phyloP scores from a whole-genome alignment of 164 flowering plant species.

The Magnolia kwangsiensis region DNA sequence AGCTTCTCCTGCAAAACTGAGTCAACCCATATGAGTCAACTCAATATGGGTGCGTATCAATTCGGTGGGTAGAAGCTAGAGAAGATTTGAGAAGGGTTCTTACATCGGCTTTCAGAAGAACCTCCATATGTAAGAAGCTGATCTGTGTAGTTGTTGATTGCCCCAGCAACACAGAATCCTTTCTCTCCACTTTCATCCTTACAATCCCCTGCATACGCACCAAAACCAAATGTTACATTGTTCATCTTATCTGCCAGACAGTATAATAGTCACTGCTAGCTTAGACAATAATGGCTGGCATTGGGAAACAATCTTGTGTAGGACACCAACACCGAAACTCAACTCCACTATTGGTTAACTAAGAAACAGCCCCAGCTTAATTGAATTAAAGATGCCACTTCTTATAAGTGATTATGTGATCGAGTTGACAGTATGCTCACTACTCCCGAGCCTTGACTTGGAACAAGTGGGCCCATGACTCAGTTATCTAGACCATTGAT shows the following conservation, averaged over 20 bases:
- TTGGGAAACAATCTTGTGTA: neutral
- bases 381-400: too few relatives aligned
- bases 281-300: neutral
- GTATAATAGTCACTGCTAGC: neutral
- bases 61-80: neutral
- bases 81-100: conserved; percentile 4
- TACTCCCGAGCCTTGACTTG: too few relatives aligned
- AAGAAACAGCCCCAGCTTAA: too few relatives aligned
- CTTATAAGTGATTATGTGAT: too few relatives aligned
- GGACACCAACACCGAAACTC: too few relatives aligned
- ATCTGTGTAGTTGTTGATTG: conserved; percentile 70
- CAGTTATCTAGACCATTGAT: too few relatives aligned
- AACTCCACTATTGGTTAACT: too few relatives aligned
- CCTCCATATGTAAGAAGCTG: conserved; percentile 64
- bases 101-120: conserved; percentile 40
- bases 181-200: conserved; percentile 62
- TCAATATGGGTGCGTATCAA: neutral
- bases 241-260: neutral
- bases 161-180: conserved; percentile 79
- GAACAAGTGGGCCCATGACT: too few relatives aligned
- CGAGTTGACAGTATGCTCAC: too few relatives aligned
- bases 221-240: neutral
- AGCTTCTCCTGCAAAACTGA: neutral
- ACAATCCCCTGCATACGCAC: conserved; percentile 66
- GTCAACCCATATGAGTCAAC: neutral